A percentile compares a stretch with the other conserved stretches of the same genome.
Evolutionary conservation across 768 basidiomycete species (phyloP).

Genomic region (Suillus decipiens): DNA sequence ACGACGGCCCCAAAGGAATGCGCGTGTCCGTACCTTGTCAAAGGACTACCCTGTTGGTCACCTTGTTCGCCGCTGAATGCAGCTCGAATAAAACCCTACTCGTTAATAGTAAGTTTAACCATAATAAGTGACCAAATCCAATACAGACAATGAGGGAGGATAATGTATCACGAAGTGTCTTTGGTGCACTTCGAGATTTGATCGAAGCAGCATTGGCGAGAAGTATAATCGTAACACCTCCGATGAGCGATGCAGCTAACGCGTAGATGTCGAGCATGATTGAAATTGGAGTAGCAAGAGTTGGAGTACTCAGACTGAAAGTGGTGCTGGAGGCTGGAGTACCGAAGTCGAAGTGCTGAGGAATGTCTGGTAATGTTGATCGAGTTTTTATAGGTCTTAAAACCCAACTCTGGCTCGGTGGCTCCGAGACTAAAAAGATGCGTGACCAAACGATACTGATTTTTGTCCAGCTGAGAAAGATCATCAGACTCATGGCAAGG

Average conservation of each 20-base stretch:
- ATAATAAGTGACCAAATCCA: not conserved
- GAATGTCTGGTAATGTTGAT: not conserved
- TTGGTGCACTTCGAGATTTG: slow-evolving; percentile 14
- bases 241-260: slow-evolving; percentile 17
- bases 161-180: slow-evolving; percentile 10
- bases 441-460: not conserved
- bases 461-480: not conserved
- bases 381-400: slow-evolving; percentile 7
- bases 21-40: slow-evolving; percentile 16
- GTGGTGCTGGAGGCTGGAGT: not conserved
- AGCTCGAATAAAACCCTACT: slow-evolving; percentile 10
- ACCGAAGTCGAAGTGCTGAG: not conserved
- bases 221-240: slow-evolving; percentile 19
- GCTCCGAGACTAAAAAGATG: not conserved
- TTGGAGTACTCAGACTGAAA: not conserved
- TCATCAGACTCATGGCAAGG: no score
- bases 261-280: slow-evolving; percentile 19
- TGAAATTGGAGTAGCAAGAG: not conserved
- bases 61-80: not conserved
- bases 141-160: slow-evolving; percentile 14
- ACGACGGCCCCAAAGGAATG: no score
- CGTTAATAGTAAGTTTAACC: slow-evolving; percentile 1
- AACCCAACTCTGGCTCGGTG: not conserved
- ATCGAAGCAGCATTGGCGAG: slow-evolving; percentile 16
- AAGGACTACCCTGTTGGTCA: slow-evolving; percentile 14